Conservation (phyloP, 495 filamentous ascomycete genomes). For the Penicillium simplicissimum region DNA sequence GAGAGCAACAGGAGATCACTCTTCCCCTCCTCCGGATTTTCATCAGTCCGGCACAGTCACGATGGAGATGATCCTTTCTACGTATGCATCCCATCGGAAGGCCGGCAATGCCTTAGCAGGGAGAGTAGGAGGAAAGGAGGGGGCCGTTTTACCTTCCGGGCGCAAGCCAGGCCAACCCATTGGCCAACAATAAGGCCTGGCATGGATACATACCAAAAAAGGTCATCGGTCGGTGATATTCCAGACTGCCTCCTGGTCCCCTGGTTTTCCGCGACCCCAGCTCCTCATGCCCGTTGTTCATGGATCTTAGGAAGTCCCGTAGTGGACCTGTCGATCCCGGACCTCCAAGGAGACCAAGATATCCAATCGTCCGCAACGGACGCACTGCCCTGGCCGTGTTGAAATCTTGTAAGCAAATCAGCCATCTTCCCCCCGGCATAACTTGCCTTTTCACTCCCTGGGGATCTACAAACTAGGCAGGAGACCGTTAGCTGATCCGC, state of each 20-base stretch:
- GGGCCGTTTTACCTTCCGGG: constrained; percentile 9
- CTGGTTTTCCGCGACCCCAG: constrained; percentile 17
- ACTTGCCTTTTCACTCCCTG: constrained; percentile 5
- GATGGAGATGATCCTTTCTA: not conserved
- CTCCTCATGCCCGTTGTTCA: constrained; percentile 26
- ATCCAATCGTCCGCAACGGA: constrained; percentile 4
- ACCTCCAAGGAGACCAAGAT: not conserved
- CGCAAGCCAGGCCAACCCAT: constrained; percentile 9
- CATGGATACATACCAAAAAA: constrained; percentile 10
- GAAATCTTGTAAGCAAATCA: constrained; percentile 7
- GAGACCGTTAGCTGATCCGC: not conserved
- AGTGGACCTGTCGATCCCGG: constrained; percentile 16
- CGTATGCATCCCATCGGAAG: constrained; percentile 12
- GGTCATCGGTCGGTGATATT: constrained; percentile 14
- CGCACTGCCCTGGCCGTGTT: not conserved
- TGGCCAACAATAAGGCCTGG: constrained; percentile 10
- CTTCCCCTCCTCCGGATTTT: not conserved
- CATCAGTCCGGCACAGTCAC: not conserved
- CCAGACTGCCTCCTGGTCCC: constrained; percentile 9
- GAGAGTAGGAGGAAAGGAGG: constrained; percentile 1
- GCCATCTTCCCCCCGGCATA: not conserved
- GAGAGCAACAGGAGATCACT: not conserved
- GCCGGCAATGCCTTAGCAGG: constrained; percentile 1
- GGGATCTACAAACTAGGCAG: not conserved
- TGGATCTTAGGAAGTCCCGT: constrained; percentile 20